Base-by-base conservation (phyloP, 2,329 filamentous ascomycete species). In the Fusarium falciforme region DNA sequence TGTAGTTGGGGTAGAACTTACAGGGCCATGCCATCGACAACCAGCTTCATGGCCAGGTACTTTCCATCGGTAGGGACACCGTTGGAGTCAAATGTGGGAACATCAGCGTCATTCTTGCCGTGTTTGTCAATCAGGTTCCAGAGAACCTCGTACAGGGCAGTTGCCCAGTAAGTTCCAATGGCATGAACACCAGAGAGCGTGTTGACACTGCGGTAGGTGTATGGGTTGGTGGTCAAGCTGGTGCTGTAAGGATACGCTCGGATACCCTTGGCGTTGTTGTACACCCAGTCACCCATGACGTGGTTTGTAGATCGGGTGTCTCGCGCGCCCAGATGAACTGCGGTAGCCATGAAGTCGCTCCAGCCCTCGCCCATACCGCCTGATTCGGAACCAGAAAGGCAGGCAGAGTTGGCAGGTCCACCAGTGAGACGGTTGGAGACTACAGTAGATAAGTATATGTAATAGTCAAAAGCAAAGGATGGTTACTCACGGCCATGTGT, bases 321-420 rank as follows among this genome's bases (percentile, higher is more conserved):
- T 16, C 68, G 70, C 4, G 82, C 55, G 80, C 87, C 86, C 66
- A 88, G 76, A 59, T 85, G 83, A 68, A 89, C 82, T 6, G 87
- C 86, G 0, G 85, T 86, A 6, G 88, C 88, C 80, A 86, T 87
- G 79, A 89, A 89, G 72, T 90, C 88, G 65, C 85, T 82, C 89
- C 89, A 90, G 40, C 88, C 88, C 66, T 90, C 89, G 36, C 88
- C 88, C 88, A 90, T 89, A 42, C 89, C 88, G 10, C 87, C 85
- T 1, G 85, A 80, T 68, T 90, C 88, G n/a, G 83, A 74, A 12
- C 83, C 79, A 14, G 64, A 76, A 17, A 90, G 82, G 72, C 88
- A 90, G 58, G 79, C 82, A 31, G 75, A 81, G 83, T 90, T 91
- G 54, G 83, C 81, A 0, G 89, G 89, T 1, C 89, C 89, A 59